phyloP scores from a whole-genome alignment of 176 grass and related monocot genomes.

The Zoysia pacifica region DNA sequence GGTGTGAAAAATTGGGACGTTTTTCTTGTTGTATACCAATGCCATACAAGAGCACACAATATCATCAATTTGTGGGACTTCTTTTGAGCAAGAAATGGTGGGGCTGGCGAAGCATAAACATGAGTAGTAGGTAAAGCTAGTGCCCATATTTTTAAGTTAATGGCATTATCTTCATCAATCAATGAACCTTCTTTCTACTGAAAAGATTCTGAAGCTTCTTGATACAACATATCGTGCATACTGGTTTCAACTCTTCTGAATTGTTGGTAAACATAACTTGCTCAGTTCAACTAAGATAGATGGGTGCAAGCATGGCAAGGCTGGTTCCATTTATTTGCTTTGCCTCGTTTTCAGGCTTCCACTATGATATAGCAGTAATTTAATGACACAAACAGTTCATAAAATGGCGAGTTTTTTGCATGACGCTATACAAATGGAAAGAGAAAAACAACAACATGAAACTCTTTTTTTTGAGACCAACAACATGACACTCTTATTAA shows the following conservation, averaged over 20 bases:
- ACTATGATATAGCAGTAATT: background rate
- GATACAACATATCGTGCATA: no score
- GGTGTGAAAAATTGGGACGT: no score
- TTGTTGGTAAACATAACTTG: background rate
- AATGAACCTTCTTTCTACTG: background rate
- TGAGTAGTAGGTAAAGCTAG: background rate
- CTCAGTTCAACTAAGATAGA: background rate
- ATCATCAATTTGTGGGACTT: background rate
- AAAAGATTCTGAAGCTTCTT: background rate
- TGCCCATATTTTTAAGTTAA: background rate
- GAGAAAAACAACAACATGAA: no score
- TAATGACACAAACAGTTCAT: no score
- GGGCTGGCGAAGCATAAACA: conserved; percentile 4
- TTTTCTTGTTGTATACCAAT: no score
- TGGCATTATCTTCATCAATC: conserved; percentile 13
- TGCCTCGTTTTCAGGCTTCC: background rate
- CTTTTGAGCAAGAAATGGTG: background rate
- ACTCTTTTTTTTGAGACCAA: no score
- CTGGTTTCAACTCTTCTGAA: background rate
- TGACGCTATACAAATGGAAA: no score
- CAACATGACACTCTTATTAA: no score
- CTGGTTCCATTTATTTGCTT: no score
- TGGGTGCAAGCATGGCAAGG: background rate
- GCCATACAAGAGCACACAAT: background rate
- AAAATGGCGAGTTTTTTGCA: no score